phyloP scores from a whole-genome alignment of 768 basidiomycete genomes.

The Lentinula raphanica region DNA sequence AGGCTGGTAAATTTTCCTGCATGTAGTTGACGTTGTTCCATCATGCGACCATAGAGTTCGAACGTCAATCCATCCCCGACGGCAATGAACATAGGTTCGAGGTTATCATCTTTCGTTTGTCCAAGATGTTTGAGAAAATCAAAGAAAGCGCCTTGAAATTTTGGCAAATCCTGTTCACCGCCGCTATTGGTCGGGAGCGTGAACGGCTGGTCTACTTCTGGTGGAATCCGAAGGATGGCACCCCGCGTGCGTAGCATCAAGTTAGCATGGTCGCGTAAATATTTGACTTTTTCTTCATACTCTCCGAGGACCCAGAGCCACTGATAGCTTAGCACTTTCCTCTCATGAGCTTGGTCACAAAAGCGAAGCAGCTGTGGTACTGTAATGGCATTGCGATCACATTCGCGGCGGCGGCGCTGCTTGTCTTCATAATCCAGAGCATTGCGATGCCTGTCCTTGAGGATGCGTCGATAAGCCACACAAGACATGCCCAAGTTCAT shows the following conservation, averaged over 20 bases:
- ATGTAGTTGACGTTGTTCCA: conserved; percentile 10
- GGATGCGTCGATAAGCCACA: not conserved
- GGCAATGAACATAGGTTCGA: not conserved
- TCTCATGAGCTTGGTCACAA: not conserved
- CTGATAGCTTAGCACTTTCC: not conserved
- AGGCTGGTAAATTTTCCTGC: not conserved
- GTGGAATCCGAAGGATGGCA: not conserved
- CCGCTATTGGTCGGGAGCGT: not conserved
- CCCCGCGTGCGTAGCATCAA: not conserved
- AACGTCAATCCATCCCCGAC: conserved; percentile 11
- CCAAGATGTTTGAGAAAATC: conserved; percentile 6
- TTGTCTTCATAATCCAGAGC: conserved; percentile 2
- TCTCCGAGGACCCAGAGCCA: conserved; percentile 3
- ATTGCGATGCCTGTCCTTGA: not conserved
- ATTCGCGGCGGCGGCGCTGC: not conserved
- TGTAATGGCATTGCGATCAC: not conserved
- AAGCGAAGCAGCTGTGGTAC: not conserved
- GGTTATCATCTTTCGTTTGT: not conserved
- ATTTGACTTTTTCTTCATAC: not conserved
- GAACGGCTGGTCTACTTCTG: not conserved
- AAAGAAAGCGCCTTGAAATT: conserved; percentile 5
- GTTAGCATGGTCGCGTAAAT: not conserved
- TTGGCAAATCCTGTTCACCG: not conserved
- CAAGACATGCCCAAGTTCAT: conserved; percentile 6
- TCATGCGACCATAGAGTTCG: not conserved